phyloP scores from a whole-genome alignment of 768 basidiomycete genomes.

The Kwoniella sp. region DNA sequence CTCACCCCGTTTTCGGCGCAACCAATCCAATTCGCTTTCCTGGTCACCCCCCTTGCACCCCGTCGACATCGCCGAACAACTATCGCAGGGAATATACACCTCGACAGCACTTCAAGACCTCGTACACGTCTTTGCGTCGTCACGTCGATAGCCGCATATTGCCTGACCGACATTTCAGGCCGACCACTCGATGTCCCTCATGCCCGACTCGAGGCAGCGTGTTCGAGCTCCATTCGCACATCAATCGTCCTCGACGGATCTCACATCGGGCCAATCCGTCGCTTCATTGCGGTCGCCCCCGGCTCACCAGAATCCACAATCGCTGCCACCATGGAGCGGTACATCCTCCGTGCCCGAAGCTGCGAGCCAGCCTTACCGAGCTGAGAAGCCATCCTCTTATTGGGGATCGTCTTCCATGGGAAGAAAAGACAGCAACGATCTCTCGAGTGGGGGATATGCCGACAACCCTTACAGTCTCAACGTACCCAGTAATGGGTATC shows the following conservation, averaged over 20 bases:
- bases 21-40: too few relatives aligned
- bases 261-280: conserved; percentile 21
- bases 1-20: neutral
- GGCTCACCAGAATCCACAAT: conserved; percentile 7
- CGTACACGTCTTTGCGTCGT: too few relatives aligned
- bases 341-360: conserved; percentile 6
- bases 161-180: neutral
- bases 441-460: conserved; percentile 7
- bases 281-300: conserved; percentile 22
- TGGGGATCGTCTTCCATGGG: conserved; percentile 5
- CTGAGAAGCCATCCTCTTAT: conserved; percentile 12
- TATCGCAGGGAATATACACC: too few relatives aligned
- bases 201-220: conserved; percentile 44
- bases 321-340: conserved; percentile 15
- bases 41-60: too few relatives aligned
- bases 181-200: conserved; percentile 19
- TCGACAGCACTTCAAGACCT: too few relatives aligned
- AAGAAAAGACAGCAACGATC: conserved; percentile 24
- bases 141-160: neutral
- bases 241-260: conserved; percentile 38
- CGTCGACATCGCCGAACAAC: too few relatives aligned
- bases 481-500: conserved; percentile 8
- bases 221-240: conserved; percentile 50
- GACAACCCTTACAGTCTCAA: conserved; percentile 19
- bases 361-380: conserved; percentile 5